Conservation (phyloP, 345 rosid species). For the Eucalyptus pumila region DNA sequence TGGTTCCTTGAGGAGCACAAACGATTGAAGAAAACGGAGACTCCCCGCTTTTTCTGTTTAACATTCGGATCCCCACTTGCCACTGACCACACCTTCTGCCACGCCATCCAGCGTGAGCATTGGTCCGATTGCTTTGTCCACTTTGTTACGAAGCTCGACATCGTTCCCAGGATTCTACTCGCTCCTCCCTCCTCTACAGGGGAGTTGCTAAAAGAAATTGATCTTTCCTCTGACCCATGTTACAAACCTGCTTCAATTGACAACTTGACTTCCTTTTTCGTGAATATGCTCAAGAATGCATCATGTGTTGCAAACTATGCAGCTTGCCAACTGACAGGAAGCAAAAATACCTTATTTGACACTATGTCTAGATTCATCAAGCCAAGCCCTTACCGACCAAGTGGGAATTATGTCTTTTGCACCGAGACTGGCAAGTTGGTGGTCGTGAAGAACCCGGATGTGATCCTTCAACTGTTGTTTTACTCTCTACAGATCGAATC, state of each 20-base stretch:
- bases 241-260: background rate
- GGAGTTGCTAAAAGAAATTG: slow-evolving; percentile 10
- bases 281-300: slow-evolving; percentile 36
- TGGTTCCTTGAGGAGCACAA: slow-evolving; percentile 40
- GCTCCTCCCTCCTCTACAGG: slow-evolving; percentile 29
- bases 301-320: slow-evolving; percentile 40
- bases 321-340: slow-evolving; percentile 50
- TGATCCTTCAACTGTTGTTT: background rate
- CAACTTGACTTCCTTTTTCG: background rate
- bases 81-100: slow-evolving; percentile 44
- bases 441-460: background rate
- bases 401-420: background rate
- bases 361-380: slow-evolving; percentile 39
- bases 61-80: slow-evolving; percentile 85
- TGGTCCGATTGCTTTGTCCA: slow-evolving; percentile 58
- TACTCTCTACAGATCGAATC: background rate
- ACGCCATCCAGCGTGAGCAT: slow-evolving; percentile 54
- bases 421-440: background rate
- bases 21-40: background rate
- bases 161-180: slow-evolving; percentile 58
- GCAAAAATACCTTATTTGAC: slow-evolving; percentile 36
- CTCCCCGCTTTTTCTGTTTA: slow-evolving; percentile 25
- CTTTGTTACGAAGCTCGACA: slow-evolving; percentile 56
- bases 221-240: slow-evolving; percentile 2
- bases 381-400: slow-evolving; percentile 50